Evolutionary conservation across 768 basidiomycete species (phyloP).

Genomic region (Xerocomus spinulosus): DNA sequence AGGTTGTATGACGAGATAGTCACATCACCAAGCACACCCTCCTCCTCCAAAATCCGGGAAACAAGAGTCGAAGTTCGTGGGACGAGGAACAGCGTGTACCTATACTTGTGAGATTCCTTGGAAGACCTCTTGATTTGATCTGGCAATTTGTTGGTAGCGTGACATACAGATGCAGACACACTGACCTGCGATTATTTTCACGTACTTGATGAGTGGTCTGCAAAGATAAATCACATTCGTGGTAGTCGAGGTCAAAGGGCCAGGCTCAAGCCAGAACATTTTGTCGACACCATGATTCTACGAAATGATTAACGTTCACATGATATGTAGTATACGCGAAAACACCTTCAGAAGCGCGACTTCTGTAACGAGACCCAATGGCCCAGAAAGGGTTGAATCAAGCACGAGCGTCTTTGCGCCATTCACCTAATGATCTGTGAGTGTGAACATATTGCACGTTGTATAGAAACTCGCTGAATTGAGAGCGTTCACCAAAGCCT

Average conservation of each 20-base stretch:
- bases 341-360: slow-evolving; percentile 85
- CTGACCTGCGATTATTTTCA: slow-evolving; percentile 88
- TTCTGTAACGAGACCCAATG: slow-evolving; percentile 92
- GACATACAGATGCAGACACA: slow-evolving; percentile 7
- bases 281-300: slow-evolving; percentile 99
- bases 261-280: slow-evolving; percentile 98
- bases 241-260: slow-evolving; percentile 76
- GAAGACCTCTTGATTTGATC: slow-evolving; percentile 89
- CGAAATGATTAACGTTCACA: slow-evolving; percentile 7
- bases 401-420: slow-evolving; percentile 97
- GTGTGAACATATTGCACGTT: background rate
- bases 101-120: slow-evolving; percentile 67
- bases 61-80: slow-evolving; percentile 87
- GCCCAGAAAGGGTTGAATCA: slow-evolving; percentile 81
- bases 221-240: slow-evolving; percentile 92
- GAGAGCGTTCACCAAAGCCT: slow-evolving; percentile 77
- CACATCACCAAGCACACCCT: slow-evolving; percentile 97
- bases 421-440: slow-evolving; percentile 56
- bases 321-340: background rate
- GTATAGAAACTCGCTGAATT: slow-evolving; percentile 55
- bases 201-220: slow-evolving; percentile 76
- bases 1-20: slow-evolving; percentile 83
- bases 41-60: slow-evolving; percentile 83
- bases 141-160: slow-evolving; percentile 34
- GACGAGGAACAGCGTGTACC: slow-evolving; percentile 82